phyloP scores from a whole-genome alignment of 805 yeast species.

The Ogataea angusta region DNA sequence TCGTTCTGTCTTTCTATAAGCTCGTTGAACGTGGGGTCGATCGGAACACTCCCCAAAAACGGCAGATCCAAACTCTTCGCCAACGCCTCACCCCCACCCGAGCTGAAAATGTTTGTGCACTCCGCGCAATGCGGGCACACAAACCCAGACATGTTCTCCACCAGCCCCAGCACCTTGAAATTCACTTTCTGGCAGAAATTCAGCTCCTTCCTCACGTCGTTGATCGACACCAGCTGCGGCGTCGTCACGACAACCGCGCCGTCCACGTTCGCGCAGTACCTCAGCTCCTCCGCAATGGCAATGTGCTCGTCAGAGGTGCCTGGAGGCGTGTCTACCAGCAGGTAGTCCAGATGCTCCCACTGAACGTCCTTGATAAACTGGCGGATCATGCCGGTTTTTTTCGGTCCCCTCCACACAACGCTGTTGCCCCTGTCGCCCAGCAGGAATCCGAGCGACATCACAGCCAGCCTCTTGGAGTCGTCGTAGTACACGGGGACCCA shows the following conservation, averaged over 20 bases:
- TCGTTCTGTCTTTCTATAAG: slow-evolving; percentile 81
- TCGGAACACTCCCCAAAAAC: slow-evolving; percentile 85
- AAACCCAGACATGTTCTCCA: slow-evolving; percentile 97
- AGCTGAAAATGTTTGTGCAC: slow-evolving; percentile 85
- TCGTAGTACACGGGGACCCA: slow-evolving; percentile 86
- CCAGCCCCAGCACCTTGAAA: slow-evolving; percentile 74
- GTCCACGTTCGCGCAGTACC: slow-evolving; percentile 64
- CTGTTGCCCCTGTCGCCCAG: slow-evolving; percentile 81
- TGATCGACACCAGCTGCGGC: slow-evolving; percentile 89
- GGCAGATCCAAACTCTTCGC: slow-evolving; percentile 61
- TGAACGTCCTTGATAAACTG: slow-evolving; percentile 88
- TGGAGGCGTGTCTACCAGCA: slow-evolving; percentile 95
- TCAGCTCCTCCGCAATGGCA: slow-evolving; percentile 88
- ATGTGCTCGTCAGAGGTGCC: slow-evolving; percentile 99
- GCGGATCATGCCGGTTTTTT: slow-evolving; percentile 95
- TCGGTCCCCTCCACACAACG: slow-evolving; percentile 98
- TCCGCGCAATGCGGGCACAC: slow-evolving; percentile 93
- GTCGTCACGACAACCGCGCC: slow-evolving; percentile 96
- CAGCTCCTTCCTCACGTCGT: slow-evolving; percentile 92
- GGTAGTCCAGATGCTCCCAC: slow-evolving; percentile 82
- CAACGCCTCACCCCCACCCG: slow-evolving; percentile 83
- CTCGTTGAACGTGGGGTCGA: slow-evolving; percentile 88
- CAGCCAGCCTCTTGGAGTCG: slow-evolving; percentile 44
- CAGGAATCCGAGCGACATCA: slow-evolving; percentile 88
- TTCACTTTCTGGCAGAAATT: slow-evolving; percentile 87